Percentiles rank a stretch among this genome's conserved stretches.
phyloP scores from a whole-genome alignment of 768 basidiomycete genomes.

The Suillus variegatus region DNA sequence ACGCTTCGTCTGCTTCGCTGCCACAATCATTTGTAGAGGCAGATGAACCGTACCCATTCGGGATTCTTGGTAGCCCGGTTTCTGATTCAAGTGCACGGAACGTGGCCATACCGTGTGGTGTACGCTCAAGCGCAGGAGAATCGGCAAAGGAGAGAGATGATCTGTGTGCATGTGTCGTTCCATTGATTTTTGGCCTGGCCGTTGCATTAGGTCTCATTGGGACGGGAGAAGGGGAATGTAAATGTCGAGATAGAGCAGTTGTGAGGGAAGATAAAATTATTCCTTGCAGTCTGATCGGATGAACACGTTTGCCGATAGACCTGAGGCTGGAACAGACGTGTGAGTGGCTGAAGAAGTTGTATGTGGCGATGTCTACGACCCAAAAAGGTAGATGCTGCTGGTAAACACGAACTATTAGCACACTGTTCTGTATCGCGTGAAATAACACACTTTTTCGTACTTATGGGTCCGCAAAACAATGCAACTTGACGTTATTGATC shows the following conservation, averaged over 20 bases:
- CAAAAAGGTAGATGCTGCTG: no score
- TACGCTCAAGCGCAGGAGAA: conserved; percentile 66
- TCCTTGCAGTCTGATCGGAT: conserved; percentile 66
- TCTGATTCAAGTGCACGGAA: conserved; percentile 61
- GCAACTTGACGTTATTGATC: no score
- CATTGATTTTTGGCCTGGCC: conserved; percentile 51
- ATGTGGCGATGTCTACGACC: no score
- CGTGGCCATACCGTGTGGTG: conserved; percentile 67
- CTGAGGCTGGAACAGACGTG: no score
- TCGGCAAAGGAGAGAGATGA: conserved; percentile 61
- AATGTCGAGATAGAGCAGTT: conserved; percentile 36
- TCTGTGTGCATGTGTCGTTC: conserved; percentile 34
- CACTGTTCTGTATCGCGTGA: no score
- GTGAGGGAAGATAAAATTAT: conserved; percentile 69
- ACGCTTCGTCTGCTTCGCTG: conserved; percentile 38
- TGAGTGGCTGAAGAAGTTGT: no score
- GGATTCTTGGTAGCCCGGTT: conserved; percentile 34
- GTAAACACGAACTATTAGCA: no score
- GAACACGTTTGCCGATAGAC: no score
- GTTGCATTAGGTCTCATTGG: conserved; percentile 28
- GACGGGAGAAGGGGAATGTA: conserved; percentile 19
- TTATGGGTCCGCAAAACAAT: no score
- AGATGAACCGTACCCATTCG: conserved; percentile 27
- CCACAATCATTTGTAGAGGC: conserved; percentile 30
- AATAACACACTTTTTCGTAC: no score